These are phyloP conservation scores for Phytophthora agathidicida DNA, from an alignment of 352 stramenopile species.

Conservation along the genomic window DNA sequence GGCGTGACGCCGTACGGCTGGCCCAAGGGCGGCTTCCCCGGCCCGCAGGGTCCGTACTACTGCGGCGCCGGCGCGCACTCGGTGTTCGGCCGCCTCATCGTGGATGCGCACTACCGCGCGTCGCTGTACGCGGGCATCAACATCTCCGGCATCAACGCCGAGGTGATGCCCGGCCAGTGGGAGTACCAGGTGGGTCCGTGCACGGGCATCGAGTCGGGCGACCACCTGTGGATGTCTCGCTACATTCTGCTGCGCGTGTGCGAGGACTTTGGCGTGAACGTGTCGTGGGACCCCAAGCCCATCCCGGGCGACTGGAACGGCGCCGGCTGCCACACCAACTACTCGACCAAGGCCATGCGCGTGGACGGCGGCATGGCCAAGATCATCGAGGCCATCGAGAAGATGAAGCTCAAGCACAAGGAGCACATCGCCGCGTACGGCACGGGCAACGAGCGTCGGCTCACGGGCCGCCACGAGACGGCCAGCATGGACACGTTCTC, in stretches of 20 bases:
- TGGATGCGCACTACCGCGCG: constrained; percentile 95
- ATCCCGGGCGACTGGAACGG: constrained; percentile 99
- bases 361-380: constrained; percentile 92
- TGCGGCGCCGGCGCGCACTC: constrained; percentile 95
- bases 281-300: constrained; percentile 97
- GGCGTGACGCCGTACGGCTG: constrained; percentile 91
- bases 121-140: constrained; percentile 96
- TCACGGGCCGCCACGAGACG: constrained; percentile 97
- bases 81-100: constrained; percentile 95
- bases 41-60: constrained; percentile 93
- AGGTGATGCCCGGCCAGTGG: constrained; percentile 98
- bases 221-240: constrained; percentile 97
- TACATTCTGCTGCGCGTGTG: constrained; percentile 98
- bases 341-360: constrained; percentile 96
- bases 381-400: constrained; percentile 98
- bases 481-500: constrained; percentile 96
- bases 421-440: constrained; percentile 98
- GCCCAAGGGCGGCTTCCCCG: constrained; percentile 90
- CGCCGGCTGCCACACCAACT: constrained; percentile 96
- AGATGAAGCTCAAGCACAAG: constrained; percentile 96
- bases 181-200: constrained; percentile 98
- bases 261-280: constrained; percentile 97
- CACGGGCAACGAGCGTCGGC: constrained; percentile 95
- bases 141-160: constrained; percentile 96
- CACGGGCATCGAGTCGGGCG: constrained; percentile 95